Evolutionary conservation across 257 asterid genomes (phyloP), one percentile per base, ranked within the genome.

Genomic region (Solanum bulbocastanum): DNA sequence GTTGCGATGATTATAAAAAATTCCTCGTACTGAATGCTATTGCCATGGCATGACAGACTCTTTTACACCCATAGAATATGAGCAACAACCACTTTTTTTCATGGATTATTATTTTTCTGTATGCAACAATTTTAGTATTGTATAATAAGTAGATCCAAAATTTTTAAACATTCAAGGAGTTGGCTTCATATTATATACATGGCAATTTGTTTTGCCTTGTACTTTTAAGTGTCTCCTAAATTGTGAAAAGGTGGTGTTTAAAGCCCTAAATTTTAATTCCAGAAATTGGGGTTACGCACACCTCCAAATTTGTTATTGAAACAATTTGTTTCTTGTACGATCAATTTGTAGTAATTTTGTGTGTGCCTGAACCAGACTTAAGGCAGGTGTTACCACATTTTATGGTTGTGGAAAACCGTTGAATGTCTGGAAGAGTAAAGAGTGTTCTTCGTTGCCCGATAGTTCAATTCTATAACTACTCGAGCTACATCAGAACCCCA

Each of bases 1-100:
- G 88, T 33, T 83, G 96, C 95, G 88, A 81, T 94, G 96, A 95
- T 94, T 95, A 89, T 91, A 93, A 85, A 86, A 78, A 93, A 94
- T 95, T 95, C 95, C 94, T 92, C 96, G 93, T 92, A 20, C 96
- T 95, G 95, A 95, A 87, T 69, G 96, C 94, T 83, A 91, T 87
- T 87, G 86, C 90, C 90, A 88, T 91, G 88, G 96, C 95, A 85
- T 91, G 98, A 93, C 39, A 93, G 98, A 94, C 95, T 32, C 89
- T 76, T 89, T 66, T 86, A 92, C 98, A 93, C 94, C 95, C 96
- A 93, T 93, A 94, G 98, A 94, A 94, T 94, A 94, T 93, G 98
- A 94, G 98, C 96, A 84, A 69, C 91, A 89, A 40, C 46, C 74
- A 42, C 8, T 8, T 16, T 33, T n/a, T 75, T 6, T 46, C 39